Percentiles rank a stretch among this genome's conserved stretches.
These are phyloP conservation scores for Cenchrus americanus DNA, from an alignment of 176 grass and related monocot species.

Conservation along the genomic window DNA sequence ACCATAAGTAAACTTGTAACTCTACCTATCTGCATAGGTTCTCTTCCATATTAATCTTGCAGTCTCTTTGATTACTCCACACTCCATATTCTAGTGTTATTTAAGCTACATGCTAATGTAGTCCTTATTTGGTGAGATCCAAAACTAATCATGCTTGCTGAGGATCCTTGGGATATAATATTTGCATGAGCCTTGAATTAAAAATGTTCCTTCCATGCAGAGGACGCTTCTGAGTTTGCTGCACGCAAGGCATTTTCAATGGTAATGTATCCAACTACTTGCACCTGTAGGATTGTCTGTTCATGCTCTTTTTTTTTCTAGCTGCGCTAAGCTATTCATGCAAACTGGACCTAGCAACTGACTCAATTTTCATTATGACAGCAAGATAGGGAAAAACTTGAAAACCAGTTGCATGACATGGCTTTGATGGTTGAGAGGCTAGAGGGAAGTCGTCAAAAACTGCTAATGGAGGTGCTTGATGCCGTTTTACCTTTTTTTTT, in stretches of 20 bases:
- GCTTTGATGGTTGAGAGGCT: slow-evolving; percentile 95
- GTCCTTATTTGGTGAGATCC: slow-evolving; percentile 11
- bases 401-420: slow-evolving; percentile 90
- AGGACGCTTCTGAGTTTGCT: slow-evolving; percentile 78
- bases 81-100: slow-evolving; percentile 22
- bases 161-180: not conserved
- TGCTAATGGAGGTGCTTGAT: slow-evolving; percentile 81
- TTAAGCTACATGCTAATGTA: slow-evolving; percentile 13
- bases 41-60: not conserved
- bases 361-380: slow-evolving; percentile 29
- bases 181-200: slow-evolving; percentile 23
- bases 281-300: not conserved
- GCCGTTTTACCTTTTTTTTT: slow-evolving; percentile 36
- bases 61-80: not conserved
- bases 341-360: slow-evolving; percentile 26
- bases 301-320: slow-evolving; percentile 25
- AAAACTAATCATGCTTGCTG: slow-evolving; percentile 28
- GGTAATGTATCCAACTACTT: slow-evolving; percentile 57
- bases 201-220: slow-evolving; percentile 57
- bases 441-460: slow-evolving; percentile 91
- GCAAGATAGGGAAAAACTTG: slow-evolving; percentile 91
- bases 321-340: not conserved
- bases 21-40: not conserved
- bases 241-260: slow-evolving; percentile 68
- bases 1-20: not conserved